Conservation (phyloP, 768 basidiomycete species). For the Boletus edulis region DNA sequence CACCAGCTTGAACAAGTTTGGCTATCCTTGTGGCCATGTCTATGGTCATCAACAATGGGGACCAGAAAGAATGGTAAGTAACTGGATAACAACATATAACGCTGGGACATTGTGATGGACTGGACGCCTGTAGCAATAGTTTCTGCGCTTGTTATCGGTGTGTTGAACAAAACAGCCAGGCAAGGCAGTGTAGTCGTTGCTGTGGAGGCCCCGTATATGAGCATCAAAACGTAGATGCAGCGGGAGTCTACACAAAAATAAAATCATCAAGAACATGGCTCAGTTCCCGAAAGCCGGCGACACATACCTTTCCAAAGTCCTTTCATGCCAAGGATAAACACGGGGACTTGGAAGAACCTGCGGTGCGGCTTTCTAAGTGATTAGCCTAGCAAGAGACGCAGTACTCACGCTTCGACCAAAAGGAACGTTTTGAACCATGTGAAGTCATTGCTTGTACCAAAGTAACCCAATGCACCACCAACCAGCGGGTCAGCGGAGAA, state of each 20-base stretch:
- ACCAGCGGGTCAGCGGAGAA: slow-evolving; percentile 69
- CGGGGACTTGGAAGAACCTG: slow-evolving; percentile 69
- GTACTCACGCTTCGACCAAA: slow-evolving; percentile 55
- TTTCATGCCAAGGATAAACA: slow-evolving; percentile 66
- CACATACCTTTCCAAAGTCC: slow-evolving; percentile 54
- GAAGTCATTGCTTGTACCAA: slow-evolving; percentile 35
- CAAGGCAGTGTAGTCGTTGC: slow-evolving; percentile 77
- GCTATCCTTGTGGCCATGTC: slow-evolving; percentile 58
- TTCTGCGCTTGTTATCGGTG: slow-evolving; percentile 40
- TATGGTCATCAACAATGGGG: slow-evolving; percentile 69
- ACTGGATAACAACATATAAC: slow-evolving; percentile 54
- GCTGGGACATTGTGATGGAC: slow-evolving; percentile 51
- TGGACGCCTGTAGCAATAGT: slow-evolving; percentile 30
- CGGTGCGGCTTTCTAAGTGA: not conserved
- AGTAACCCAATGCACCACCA: slow-evolving; percentile 45
- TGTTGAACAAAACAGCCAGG: slow-evolving; percentile 55
- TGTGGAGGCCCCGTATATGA: slow-evolving; percentile 75
- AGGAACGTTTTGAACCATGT: slow-evolving; percentile 69
- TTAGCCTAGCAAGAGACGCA: not conserved
- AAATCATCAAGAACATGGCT: not conserved
- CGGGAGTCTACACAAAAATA: slow-evolving; percentile 39
- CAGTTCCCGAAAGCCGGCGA: not conserved
- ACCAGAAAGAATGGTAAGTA: slow-evolving; percentile 78
- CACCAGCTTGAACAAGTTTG: slow-evolving; percentile 30
- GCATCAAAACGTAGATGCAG: slow-evolving; percentile 58